Evolutionary conservation across 129 eudicot genomes (phyloP).

Genomic region (Pseudognaphalium luteoalbum): DNA sequence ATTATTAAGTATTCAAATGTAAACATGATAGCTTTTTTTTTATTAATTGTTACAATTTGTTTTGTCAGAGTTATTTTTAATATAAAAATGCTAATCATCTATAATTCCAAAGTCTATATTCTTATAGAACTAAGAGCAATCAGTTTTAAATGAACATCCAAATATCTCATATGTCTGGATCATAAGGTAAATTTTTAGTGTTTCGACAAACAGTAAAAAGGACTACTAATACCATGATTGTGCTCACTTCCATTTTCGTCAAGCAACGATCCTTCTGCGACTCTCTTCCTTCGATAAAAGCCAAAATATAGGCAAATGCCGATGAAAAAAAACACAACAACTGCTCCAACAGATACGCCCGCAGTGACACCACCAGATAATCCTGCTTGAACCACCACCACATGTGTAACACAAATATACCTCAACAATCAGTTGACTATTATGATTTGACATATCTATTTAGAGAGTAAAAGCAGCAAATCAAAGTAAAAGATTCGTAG

Average conservation of each 20-base stretch:
- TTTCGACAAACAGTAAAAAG: not conserved
- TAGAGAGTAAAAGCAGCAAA: not conserved
- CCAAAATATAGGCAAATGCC: conserved; percentile 52
- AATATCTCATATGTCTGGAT: conserved; percentile 7
- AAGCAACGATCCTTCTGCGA: conserved; percentile 37
- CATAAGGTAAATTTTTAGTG: not conserved
- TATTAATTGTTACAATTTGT: not conserved
- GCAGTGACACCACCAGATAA: conserved; percentile 59
- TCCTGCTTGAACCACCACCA: conserved; percentile 48
- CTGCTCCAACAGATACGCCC: conserved; percentile 64
- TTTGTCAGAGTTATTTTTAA: not conserved
- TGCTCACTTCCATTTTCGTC: conserved; percentile 37
- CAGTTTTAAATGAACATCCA: not conserved
- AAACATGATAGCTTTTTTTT: too few species aligned
- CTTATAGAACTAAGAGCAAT: not conserved
- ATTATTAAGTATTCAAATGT: not conserved
- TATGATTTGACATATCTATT: conserved; percentile 8
- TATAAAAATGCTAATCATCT: not conserved
- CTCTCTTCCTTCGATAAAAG: conserved; percentile 46
- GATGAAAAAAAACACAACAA: conserved; percentile 35
- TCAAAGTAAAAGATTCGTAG: not conserved
- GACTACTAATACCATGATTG: conserved; percentile 31
- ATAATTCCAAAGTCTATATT: not conserved
- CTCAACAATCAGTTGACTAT: conserved; percentile 13
- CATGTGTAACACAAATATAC: conserved; percentile 21